Conservation (phyloP, 1,139 yeast species). For the Nakaseomyces delphensis region DNA sequence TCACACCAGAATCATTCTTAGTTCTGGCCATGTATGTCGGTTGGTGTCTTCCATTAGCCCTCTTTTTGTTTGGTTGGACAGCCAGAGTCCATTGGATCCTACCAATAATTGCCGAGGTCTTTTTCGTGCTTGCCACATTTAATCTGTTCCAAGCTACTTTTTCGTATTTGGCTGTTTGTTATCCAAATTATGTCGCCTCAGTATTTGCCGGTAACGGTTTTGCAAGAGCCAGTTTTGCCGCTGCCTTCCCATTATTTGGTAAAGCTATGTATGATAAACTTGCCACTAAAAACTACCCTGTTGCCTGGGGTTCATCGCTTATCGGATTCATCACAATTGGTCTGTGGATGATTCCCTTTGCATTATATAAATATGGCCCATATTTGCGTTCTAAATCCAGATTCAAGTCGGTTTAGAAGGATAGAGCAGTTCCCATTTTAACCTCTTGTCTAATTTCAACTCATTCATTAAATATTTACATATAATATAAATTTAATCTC, state of each 20-base stretch:
- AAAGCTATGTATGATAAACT: conserved; percentile 41
- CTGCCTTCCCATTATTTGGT: conserved; percentile 57
- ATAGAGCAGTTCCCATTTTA: no score
- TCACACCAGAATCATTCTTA: conserved; percentile 17
- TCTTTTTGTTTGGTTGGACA: conserved; percentile 37
- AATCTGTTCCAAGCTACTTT: conserved; percentile 36
- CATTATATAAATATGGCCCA: conserved; percentile 43
- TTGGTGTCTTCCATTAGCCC: conserved; percentile 16
- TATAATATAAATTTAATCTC: no score
- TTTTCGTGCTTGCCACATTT: conserved; percentile 36
- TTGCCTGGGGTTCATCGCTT: conserved; percentile 49
- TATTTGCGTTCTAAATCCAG: conserved; percentile 32
- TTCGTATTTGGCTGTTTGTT: conserved; percentile 31
- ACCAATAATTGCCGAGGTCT: conserved; percentile 37
- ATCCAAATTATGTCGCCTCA: conserved; percentile 43
- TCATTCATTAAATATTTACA: no score
- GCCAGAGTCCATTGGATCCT: conserved; percentile 40
- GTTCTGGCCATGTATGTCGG: conserved; percentile 15
- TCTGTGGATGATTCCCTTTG: conserved; percentile 41
- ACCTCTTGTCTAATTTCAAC: no score
- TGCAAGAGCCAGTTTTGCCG: conserved; percentile 37
- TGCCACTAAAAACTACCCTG: conserved; percentile 41
- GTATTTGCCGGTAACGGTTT: conserved; percentile 51
- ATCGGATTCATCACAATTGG: conserved; percentile 38
- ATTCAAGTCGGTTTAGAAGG: conserved; percentile 1